Conservation (phyloP, 768 basidiomycete species). For the Rubroboletus pulcherrimus region DNA sequence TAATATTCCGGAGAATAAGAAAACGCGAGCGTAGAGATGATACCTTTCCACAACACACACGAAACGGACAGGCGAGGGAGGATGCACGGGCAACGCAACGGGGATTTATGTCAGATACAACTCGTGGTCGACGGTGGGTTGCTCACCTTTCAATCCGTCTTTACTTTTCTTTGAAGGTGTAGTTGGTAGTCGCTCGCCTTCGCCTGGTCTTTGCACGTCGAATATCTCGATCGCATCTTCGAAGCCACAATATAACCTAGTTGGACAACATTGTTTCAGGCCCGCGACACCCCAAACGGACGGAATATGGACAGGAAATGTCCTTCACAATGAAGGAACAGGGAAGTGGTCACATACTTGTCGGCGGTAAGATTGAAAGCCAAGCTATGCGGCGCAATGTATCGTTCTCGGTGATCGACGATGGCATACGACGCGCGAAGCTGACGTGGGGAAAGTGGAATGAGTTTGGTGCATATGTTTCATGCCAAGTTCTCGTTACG, state of each 20-base stretch:
- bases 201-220: conserved; percentile 69
- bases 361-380: conserved; percentile 68
- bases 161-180: conserved; percentile 73
- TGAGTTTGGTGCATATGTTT: too few species aligned
- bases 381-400: conserved; percentile 81
- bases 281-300: not conserved
- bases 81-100: not conserved
- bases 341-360: conserved; percentile 41
- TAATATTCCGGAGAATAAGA: conserved; percentile 62
- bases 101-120: not conserved
- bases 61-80: not conserved
- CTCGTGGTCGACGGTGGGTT: not conserved
- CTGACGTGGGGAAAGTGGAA: conserved; percentile 36
- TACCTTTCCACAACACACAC: conserved; percentile 48
- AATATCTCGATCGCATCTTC: conserved; percentile 85
- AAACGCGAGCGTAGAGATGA: conserved; percentile 83
- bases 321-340: too few species aligned
- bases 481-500: conserved; percentile 11
- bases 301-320: not conserved
- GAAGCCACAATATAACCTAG: conserved; percentile 78
- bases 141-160: conserved; percentile 83
- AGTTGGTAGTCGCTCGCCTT: conserved; percentile 66
- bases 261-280: not conserved
- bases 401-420: conserved; percentile 89
- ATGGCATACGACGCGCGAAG: conserved; percentile 89